Evolutionary conservation across 306 rosid genomes (phyloP).

Genomic region (Trifolium dubium): DNA sequence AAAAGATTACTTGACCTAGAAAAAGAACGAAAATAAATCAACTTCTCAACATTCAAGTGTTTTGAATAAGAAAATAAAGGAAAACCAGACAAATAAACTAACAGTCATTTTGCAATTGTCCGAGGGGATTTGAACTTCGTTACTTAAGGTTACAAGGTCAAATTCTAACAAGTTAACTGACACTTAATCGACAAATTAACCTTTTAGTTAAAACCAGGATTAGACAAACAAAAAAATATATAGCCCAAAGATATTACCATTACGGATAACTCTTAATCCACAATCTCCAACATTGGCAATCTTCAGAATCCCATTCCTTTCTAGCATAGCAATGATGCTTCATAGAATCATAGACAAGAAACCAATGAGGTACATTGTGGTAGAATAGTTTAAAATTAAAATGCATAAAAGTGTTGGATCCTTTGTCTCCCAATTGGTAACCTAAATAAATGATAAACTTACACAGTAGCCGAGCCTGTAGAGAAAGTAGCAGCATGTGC

Average conservation of each 20-base stretch:
- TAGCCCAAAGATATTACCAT: slow-evolving; percentile 52
- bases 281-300: slow-evolving; percentile 95
- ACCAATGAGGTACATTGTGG: slow-evolving; percentile 23
- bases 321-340: slow-evolving; percentile 85
- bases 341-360: slow-evolving; percentile 18
- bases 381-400: slow-evolving; percentile 3
- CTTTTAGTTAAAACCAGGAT: slow-evolving; percentile 4
- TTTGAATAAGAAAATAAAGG: neutral
- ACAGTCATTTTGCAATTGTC: no score
- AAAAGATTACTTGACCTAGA: slow-evolving; percentile 66
- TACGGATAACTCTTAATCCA: slow-evolving; percentile 77
- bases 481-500: slow-evolving; percentile 92
- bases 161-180: no score
- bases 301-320: slow-evolving; percentile 78
- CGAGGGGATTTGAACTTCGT: no score
- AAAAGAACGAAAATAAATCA: slow-evolving; percentile 28
- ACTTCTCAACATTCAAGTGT: slow-evolving; percentile 10
- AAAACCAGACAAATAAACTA: neutral
- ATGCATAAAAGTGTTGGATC: slow-evolving; percentile 7
- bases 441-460: slow-evolving; percentile 42
- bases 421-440: slow-evolving; percentile 6
- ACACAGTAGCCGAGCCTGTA: slow-evolving; percentile 94
- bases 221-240: neutral
- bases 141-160: no score
- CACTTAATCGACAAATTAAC: neutral